A percentile compares a stretch with the other conserved stretches of the same genome.
phyloP scores from a whole-genome alignment of 148 eudicot genomes.

The Polygonum maritimum region DNA sequence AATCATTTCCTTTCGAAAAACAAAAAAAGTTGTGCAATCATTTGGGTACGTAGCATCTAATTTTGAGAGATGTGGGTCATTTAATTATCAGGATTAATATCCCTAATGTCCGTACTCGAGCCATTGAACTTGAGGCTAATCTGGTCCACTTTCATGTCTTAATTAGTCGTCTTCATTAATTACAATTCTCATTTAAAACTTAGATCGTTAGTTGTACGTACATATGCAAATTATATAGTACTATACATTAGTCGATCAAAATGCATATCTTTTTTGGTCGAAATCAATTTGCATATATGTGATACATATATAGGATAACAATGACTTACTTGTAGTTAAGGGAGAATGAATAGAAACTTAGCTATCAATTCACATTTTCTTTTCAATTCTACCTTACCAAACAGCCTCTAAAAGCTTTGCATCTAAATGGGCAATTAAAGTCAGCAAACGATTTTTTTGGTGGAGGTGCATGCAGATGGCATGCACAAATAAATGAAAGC shows the following conservation, averaged over 20 bases:
- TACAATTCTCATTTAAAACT: background rate
- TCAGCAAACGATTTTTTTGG: background rate
- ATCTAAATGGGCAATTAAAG: background rate
- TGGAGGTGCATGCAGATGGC: background rate
- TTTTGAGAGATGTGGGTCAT: background rate
- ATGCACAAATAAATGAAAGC: background rate
- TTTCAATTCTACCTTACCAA: background rate
- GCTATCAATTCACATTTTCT: background rate
- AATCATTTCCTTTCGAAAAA: no score
- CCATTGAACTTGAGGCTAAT: background rate
- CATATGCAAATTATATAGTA: no score
- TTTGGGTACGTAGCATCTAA: no score
- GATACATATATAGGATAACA: no score
- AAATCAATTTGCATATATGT: no score
- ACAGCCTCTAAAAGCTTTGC: background rate
- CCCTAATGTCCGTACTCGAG: background rate
- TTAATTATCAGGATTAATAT: no score
- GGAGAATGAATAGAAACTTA: background rate
- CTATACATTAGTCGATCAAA: no score
- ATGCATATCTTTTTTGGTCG: no score
- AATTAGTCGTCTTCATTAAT: background rate
- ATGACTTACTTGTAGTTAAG: no score
- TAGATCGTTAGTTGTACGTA: no score
- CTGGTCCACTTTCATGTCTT: background rate
- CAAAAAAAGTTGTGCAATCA: no score